Conservation (phyloP, 2,329 filamentous ascomycete species). For the Neonectria faginata region DNA sequence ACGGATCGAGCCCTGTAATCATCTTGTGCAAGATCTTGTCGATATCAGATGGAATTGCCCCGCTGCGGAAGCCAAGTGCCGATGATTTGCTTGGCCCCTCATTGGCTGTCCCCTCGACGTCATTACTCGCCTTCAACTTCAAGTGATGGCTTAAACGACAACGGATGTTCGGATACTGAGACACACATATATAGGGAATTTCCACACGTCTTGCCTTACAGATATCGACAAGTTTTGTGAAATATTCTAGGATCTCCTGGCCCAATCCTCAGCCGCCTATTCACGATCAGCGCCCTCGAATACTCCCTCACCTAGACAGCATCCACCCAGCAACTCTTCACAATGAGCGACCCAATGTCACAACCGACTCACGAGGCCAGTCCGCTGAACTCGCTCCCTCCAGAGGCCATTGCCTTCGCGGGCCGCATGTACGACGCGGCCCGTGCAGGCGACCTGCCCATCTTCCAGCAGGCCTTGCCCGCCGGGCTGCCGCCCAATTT, state of each 20-base stretch:
- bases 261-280: not conserved
- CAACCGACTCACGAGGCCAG: conserved; percentile 22
- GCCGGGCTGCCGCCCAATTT: conserved; percentile 76
- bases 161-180: not conserved
- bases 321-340: not conserved
- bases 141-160: not conserved
- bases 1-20: not conserved
- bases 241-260: no score
- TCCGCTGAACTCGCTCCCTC: conserved; percentile 58
- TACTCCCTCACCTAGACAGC: not conserved
- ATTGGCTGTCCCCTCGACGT: conserved; percentile 13
- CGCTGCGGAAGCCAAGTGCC: not conserved
- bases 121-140: conserved; percentile 4
- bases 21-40: not conserved
- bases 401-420: conserved; percentile 75
- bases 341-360: conserved; percentile 33
- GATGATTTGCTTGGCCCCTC: conserved; percentile 12
- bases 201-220: no score
- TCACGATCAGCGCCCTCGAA: not conserved
- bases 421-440: conserved; percentile 75
- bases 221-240: not conserved
- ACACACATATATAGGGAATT: no score
- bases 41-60: not conserved
- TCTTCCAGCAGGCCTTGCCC: conserved; percentile 72
- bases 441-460: conserved; percentile 66